phyloP scores from a whole-genome alignment of 768 basidiomycete genomes.

The Scleroderma citrinum region DNA sequence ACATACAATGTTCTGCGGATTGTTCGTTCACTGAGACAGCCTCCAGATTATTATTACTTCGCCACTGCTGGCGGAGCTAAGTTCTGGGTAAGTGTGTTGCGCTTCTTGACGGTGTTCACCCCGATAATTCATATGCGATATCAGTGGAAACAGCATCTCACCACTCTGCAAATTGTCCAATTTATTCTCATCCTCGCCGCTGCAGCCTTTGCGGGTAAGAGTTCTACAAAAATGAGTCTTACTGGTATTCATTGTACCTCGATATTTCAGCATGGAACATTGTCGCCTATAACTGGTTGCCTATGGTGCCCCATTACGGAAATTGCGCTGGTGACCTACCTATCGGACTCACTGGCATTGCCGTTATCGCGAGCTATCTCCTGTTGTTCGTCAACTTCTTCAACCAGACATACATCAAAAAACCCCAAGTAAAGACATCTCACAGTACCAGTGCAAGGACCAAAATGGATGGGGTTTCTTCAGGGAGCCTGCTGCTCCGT shows the following conservation, averaged over 20 bases:
- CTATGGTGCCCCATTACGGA: not conserved
- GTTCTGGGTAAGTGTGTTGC: no score
- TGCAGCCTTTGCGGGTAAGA: not conserved
- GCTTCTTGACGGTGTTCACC: no score
- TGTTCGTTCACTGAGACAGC: no score
- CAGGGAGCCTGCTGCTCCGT: no score
- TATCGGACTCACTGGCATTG: not conserved
- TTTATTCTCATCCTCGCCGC: not conserved
- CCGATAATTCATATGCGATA: no score
- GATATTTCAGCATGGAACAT: not conserved
- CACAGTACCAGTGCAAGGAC: no score
- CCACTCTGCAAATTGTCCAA: not conserved
- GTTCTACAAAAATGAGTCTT: not conserved
- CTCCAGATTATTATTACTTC: no score
- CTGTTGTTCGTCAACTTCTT: not conserved
- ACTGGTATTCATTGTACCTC: not conserved
- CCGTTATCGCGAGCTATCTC: not conserved
- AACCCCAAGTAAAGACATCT: not conserved
- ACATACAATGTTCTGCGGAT: no score
- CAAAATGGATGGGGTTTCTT: no score
- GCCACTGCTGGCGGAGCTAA: no score
- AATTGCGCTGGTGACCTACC: not conserved
- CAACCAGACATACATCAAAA: not conserved
- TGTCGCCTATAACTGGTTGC: not conserved
- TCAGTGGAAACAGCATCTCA: not conserved